Evolutionary conservation across 768 basidiomycete genomes (phyloP).

Genomic region (Strobilomyces echinocephalus): DNA sequence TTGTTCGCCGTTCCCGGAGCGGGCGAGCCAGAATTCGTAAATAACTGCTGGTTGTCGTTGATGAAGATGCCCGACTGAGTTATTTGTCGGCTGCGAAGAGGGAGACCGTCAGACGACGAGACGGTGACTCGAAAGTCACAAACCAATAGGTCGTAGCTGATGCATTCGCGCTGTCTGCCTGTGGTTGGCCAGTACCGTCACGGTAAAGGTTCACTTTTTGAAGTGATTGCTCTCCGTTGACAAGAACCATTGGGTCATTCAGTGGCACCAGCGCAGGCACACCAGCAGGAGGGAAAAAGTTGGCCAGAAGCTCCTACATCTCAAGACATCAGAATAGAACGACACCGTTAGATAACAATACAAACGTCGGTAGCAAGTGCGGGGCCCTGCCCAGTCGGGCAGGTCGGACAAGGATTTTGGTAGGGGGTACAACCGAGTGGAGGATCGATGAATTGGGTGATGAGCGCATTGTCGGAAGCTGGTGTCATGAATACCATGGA

Average conservation of each 20-base stretch:
- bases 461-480: conserved; percentile 26
- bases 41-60: conserved; percentile 18
- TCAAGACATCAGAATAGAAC: background rate
- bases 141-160: conserved; percentile 22
- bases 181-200: conserved; percentile 24
- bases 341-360: background rate
- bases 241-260: conserved; percentile 25
- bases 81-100: conserved; percentile 17
- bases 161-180: conserved; percentile 21
- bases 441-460: conserved; percentile 25
- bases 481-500: background rate
- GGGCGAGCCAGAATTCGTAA: conserved; percentile 18
- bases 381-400: conserved; percentile 14
- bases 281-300: conserved; percentile 22
- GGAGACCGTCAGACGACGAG: background rate
- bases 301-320: conserved; percentile 21
- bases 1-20: conserved; percentile 19
- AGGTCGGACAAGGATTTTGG: conserved; percentile 26
- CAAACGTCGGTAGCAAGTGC: conserved; percentile 24
- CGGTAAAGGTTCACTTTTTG: conserved; percentile 27
- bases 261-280: conserved; percentile 24
- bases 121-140: background rate
- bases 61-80: conserved; percentile 22
- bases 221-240: conserved; percentile 22
- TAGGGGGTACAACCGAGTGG: conserved; percentile 22